Percentiles rank a stretch among this genome's conserved stretches.
phyloP scores from a whole-genome alignment of 768 basidiomycete genomes.

The Leucocoprinus leucothites region DNA sequence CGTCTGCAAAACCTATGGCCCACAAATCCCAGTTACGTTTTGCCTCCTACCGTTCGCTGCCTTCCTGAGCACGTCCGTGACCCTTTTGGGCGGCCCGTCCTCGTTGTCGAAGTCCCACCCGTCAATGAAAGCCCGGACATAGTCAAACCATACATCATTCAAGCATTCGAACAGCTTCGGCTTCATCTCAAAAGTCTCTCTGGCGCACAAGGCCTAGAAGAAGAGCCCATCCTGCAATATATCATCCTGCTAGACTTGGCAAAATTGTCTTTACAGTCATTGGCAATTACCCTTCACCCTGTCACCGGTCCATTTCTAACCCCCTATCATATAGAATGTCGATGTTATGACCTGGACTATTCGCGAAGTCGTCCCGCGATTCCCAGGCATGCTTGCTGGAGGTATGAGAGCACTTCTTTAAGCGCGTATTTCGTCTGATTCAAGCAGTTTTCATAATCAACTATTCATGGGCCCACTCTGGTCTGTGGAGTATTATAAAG shows the following conservation, averaged over 20 bases:
- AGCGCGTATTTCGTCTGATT: neutral
- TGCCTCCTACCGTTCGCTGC: constrained; percentile 42
- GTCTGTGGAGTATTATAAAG: constrained; percentile 67
- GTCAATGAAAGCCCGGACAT: constrained; percentile 36
- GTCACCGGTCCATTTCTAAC: neutral
- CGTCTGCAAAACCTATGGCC: constrained; percentile 46
- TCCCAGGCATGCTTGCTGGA: constrained; percentile 75
- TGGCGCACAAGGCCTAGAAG: constrained; percentile 23
- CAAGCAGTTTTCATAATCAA: constrained; percentile 64
- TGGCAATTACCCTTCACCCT: constrained; percentile 27
- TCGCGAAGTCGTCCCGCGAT: constrained; percentile 64
- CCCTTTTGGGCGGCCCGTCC: constrained; percentile 62
- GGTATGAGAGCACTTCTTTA: constrained; percentile 35
- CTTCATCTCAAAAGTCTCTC: constrained; percentile 51
- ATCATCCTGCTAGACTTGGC: constrained; percentile 64
- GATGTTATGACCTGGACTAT: constrained; percentile 64
- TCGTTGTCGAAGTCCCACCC: constrained; percentile 47
- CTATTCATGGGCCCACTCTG: constrained; percentile 71
- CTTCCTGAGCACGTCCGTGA: constrained; percentile 54
- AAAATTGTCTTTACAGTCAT: constrained; percentile 49
- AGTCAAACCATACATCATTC: constrained; percentile 40
- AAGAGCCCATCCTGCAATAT: constrained; percentile 57
- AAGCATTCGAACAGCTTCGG: constrained; percentile 56
- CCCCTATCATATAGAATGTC: constrained; percentile 39
- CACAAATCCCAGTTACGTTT: constrained; percentile 20